phyloP scores from a whole-genome alignment of 768 basidiomycete genomes.

The Hydnomerulius pinastri region DNA sequence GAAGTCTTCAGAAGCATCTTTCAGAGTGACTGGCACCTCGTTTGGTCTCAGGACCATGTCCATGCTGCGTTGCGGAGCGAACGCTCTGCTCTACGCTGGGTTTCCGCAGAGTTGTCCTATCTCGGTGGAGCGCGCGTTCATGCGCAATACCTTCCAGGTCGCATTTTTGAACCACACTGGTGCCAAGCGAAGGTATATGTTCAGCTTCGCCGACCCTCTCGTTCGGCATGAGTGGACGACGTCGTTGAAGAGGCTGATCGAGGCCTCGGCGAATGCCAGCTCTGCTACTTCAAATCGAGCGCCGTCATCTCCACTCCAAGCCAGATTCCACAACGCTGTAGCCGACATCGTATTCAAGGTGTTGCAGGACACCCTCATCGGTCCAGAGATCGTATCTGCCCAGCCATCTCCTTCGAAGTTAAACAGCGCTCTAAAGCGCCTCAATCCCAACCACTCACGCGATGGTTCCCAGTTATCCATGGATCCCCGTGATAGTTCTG shows the following conservation, averaged over 20 bases:
- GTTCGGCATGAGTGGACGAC: slow-evolving; percentile 75
- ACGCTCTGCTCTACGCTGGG: slow-evolving; percentile 80
- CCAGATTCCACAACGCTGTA: slow-evolving; percentile 61
- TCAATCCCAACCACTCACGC: slow-evolving; percentile 15
- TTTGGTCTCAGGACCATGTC: slow-evolving; percentile 83
- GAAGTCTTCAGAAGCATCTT: slow-evolving; percentile 79
- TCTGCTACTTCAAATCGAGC: slow-evolving; percentile 32
- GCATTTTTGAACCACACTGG: slow-evolving; percentile 74
- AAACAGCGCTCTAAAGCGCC: slow-evolving; percentile 38
- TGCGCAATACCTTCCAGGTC: slow-evolving; percentile 95
- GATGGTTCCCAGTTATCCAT: slow-evolving; percentile 27
- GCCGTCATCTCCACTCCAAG: slow-evolving; percentile 40
- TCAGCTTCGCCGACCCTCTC: slow-evolving; percentile 82
- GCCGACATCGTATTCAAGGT: slow-evolving; percentile 79
- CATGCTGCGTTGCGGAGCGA: slow-evolving; percentile 80
- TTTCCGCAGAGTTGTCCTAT: slow-evolving; percentile 79
- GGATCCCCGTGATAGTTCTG: slow-evolving; percentile 23
- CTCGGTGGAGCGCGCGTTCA: slow-evolving; percentile 88
- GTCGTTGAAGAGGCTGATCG: slow-evolving; percentile 68
- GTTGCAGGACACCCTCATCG: slow-evolving; percentile 81
- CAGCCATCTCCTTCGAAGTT: slow-evolving; percentile 29
- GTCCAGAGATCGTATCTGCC: slow-evolving; percentile 27
- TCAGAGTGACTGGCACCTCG: slow-evolving; percentile 85
- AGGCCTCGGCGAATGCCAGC: slow-evolving; percentile 38
- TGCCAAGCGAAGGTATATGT: slow-evolving; percentile 87